A percentile compares a stretch with the other conserved stretches of the same genome.
Conservation (phyloP, 1,284 basidiomycete genomes). For the Puccinia horiana region DNA sequence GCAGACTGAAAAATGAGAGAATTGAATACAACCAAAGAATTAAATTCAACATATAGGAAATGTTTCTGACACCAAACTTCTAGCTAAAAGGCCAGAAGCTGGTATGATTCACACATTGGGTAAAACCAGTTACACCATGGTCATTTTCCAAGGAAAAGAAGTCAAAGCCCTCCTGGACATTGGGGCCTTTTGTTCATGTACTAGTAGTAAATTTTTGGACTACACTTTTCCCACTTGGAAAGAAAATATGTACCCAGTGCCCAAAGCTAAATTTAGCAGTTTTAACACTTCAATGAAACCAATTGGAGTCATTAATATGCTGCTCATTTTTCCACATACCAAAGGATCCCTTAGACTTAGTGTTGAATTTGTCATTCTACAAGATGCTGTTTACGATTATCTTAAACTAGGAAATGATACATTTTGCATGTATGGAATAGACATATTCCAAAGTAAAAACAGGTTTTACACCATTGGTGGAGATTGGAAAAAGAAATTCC, state of each 20-base stretch:
- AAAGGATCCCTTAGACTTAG: not conserved
- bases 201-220: not conserved
- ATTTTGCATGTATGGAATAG: not conserved
- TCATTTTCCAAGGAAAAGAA: not conserved
- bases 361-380: not conserved
- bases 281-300: not conserved
- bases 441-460: slow-evolving; percentile 1
- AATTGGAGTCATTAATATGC: not conserved
- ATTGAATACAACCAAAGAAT: not conserved
- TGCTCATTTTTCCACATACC: not conserved
- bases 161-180: not conserved
- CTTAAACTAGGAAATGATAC: not conserved
- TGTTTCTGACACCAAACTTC: not conserved
- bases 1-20: no score
- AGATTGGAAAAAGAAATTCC: slow-evolving; percentile 14
- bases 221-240: not conserved
- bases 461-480: not conserved
- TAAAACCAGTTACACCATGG: not conserved
- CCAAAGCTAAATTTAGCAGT: not conserved
- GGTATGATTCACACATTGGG: not conserved
- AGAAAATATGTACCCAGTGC: not conserved
- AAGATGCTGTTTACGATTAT: not conserved
- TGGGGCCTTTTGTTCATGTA: slow-evolving; percentile 9
- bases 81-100: not conserved
- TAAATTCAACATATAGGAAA: no score